Evolutionary conservation across 345 rosid genomes (phyloP), one percentile per base, ranked within the genome.

Genomic region (Hibiscus trionum): DNA sequence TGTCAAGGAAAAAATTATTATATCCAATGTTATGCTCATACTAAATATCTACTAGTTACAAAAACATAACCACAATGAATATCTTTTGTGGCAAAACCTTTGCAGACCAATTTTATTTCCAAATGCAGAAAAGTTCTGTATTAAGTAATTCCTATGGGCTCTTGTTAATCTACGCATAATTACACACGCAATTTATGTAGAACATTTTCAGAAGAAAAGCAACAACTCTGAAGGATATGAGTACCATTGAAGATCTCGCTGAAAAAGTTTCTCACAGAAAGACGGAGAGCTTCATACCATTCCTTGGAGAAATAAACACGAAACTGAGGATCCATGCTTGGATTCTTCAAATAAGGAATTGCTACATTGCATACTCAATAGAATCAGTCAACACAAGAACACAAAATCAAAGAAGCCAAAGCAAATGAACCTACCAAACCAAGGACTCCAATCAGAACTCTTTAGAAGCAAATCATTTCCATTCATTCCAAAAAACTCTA

Each of bases 191-290:
- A 19, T 37, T 42, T 52, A 29, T 14, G 42, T 3, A 69, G 24
- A 47, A 49, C 55, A 4, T 29, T 17, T 12, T n/a, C 42, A 49
- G 26, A 44, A 61, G 31, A 26, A 11, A 66, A 47, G 15, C 21
- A 44, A 44, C 66, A 39, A 74, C 8, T 66, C 55, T 52, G 71
- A 84, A 88, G 93, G 91, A 87, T 88, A 88, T 88, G 93, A 84
- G 85, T 81, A 35, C 84, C 87, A 66, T 82, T 85, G 84, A 88
- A 87, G 80, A 88, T 71, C 85, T 80, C 87, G n/a, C 86, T 85
- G 80, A 88, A 85, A 78, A 88, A 85, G 66, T 88, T 88, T 79
- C 84, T 88, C 74, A 85, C 72, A 56, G 91, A 80, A 56, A 88
- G 83, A 49, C 79, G 85, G 86, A 88, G 71, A 15, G 89, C 88